Base-by-base conservation (phyloP, 2,329 filamentous ascomycete genomes). In the Metarhizium humberi region DNA sequence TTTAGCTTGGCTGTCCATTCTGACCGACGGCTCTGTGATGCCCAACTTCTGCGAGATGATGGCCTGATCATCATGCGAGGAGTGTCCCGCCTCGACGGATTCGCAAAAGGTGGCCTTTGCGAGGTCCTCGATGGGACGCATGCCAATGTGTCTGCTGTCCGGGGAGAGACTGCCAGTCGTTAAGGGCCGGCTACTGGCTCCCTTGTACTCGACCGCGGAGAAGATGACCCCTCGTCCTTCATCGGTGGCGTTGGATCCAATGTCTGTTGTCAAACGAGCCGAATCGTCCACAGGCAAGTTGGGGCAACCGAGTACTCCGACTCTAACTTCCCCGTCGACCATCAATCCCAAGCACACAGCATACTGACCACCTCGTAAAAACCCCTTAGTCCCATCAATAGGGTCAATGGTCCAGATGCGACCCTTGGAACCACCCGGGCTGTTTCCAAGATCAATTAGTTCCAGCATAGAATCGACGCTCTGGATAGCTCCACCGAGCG, bases 1-100 rank as follows among this genome's bases (percentile, higher is more conserved):
- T 74, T 99, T 99, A 64, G 94, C 92, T 74, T 99, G 94, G 53
- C 90, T 95, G 75, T 99, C 94, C 87, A 99, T 94, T 61, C 92
- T 84, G 57, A 99, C 92, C 62, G 88, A 91, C n/a, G 88, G 84
- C 64, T 84, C 85, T 25, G 88, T 92, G 71, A 99, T 96, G 54
- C 91, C 91, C 6, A 99, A 81, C 67, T 85, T 87, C 64, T 82
- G 73, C 6, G 94, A 90, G 66, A 99, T 73, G 63, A 84, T 79
- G 42, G 88, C 89, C 63, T 96, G 89, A 71, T 96, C 90, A 63
- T 82, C 84, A 73, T 99, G 95, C 56, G 87, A 85, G 42, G 90
- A 95, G 78, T 99, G 94, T 16, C 84, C 91, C 6, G 92, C 86
- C 75, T 99, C 94, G 56, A 99, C 92, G 62, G 88, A 91, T 77